Conservation (phyloP, 2,329 filamentous ascomycete species). For the Aspergillus chevalieri region DNA sequence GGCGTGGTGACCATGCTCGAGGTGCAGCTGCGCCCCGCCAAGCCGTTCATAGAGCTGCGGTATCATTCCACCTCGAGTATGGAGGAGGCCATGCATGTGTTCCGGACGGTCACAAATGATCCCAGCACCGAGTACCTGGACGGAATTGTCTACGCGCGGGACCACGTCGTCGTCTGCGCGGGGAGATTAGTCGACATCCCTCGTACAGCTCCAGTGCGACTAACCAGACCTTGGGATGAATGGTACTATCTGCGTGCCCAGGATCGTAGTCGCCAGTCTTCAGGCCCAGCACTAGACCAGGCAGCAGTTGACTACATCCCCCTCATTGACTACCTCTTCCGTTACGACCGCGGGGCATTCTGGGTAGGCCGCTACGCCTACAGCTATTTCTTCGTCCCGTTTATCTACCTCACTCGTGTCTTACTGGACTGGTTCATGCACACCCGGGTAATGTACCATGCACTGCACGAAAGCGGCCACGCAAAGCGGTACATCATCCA, state of each 20-base stretch:
- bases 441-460: conserved; percentile 54
- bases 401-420: conserved; percentile 53
- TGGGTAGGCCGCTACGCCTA: conserved; percentile 59
- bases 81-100: conserved; percentile 44
- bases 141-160: conserved; percentile 56
- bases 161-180: conserved; percentile 54
- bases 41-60: conserved; percentile 54
- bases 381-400: conserved; percentile 54
- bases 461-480: conserved; percentile 51
- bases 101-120: conserved; percentile 42
- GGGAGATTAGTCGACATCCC: conserved; percentile 50
- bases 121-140: conserved; percentile 59
- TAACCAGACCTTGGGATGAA: conserved; percentile 56
- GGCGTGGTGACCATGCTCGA: conserved; percentile 58
- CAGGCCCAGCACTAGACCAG: conserved; percentile 35
- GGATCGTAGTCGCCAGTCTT: conserved; percentile 46
- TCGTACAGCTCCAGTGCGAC: conserved; percentile 35
- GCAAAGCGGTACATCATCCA: conserved; percentile 53
- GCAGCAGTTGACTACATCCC: conserved; percentile 52
- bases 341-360: conserved; percentile 58
- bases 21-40: conserved; percentile 50
- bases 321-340: conserved; percentile 33
- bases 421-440: conserved; percentile 54
- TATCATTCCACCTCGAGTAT: conserved; percentile 53
- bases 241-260: conserved; percentile 68